Evolutionary conservation across 257 asterid genomes (phyloP), one percentile per base, ranked within the genome.

Genomic region (Solanum sitiens): DNA sequence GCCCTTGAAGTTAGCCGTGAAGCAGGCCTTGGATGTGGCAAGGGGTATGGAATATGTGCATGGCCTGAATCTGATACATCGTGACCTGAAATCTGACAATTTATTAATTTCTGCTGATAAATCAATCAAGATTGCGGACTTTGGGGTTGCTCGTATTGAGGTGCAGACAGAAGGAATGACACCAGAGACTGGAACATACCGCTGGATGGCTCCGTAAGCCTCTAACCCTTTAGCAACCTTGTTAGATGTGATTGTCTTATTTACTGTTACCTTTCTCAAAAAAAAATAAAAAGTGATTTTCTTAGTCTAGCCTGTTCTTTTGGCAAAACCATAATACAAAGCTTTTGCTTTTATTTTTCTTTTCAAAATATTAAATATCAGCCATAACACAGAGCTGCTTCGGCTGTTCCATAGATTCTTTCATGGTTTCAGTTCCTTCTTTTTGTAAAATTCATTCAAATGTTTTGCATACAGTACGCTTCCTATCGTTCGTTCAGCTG

Each of bases 151-250:
- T 68, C 98, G 98, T 42, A 97, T 97, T 84, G 99, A 97, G 89
- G 98, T 95, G 86, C 96, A 95, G 94, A 95, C 99, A n/a, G 98
- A 97, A 91, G 99, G 99, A 85, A 97, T 97, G 99, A 97, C 99
- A 21, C 99, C 99, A n/a, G 99, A 97, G 89, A 97, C 98, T 7
- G 99, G 99, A 86, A 97, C 99, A 32, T 97, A 97, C 90, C 97
- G 98, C 73, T 97, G 99, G 99, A 97, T 97, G 99, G 99, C 99
- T 50, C 99, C 99, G 99, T 97, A 93, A 97, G 99, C 91, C 68
- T 86, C 85, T 84, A 42, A 13, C 30, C 50, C 25, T 8, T 88
- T 86, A 12, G 25, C 61, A 10, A 50, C 53, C 35, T 47, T 6
- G n/a, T 79, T 27, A 15, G 18, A 79, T 79, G 67, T 47, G 39